A percentile compares a stretch with the other conserved stretches of the same genome.
Evolutionary conservation across 768 basidiomycete genomes (phyloP).

Genomic region (Podaxis rugospora): DNA sequence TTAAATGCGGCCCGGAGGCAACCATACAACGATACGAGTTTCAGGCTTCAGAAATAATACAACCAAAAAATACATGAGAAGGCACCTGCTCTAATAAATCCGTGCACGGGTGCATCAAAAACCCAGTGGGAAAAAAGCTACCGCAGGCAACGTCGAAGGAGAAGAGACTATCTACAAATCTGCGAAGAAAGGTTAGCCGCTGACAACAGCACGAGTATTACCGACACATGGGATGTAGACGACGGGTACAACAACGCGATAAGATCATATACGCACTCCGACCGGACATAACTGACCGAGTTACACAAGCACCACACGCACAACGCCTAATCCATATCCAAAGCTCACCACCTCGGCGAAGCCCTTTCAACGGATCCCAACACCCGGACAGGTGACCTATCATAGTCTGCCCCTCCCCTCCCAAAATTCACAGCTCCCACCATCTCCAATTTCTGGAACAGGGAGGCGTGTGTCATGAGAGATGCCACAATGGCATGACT

Average conservation of each 20-base stretch:
- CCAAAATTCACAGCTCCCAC: neutral
- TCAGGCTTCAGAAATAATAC: neutral
- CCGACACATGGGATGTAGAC: neutral
- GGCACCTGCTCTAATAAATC: neutral
- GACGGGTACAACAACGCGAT: neutral
- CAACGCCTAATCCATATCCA: conserved; percentile 1
- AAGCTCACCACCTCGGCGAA: neutral
- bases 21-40: neutral
- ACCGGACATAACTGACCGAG: too few relatives aligned
- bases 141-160: conserved; percentile 9
- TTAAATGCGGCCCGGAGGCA: too few relatives aligned
- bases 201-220: neutral
- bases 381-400: conserved; percentile 3
- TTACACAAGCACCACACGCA: neutral
- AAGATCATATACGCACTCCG: neutral
- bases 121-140: conserved; percentile 10
- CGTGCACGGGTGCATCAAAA: neutral
- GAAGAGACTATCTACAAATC: neutral
- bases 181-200: neutral
- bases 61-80: neutral
- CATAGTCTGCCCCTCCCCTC: conserved; percentile 3
- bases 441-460: conserved; percentile 1
- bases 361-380: conserved; percentile 1
- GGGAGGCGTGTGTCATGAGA: neutral
- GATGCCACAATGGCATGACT: neutral